Evolutionary conservation across 1,284 basidiomycete species (phyloP), one percentile per base, ranked within the genome.

Genomic region (Anthracocystis panici-leucophaei): DNA sequence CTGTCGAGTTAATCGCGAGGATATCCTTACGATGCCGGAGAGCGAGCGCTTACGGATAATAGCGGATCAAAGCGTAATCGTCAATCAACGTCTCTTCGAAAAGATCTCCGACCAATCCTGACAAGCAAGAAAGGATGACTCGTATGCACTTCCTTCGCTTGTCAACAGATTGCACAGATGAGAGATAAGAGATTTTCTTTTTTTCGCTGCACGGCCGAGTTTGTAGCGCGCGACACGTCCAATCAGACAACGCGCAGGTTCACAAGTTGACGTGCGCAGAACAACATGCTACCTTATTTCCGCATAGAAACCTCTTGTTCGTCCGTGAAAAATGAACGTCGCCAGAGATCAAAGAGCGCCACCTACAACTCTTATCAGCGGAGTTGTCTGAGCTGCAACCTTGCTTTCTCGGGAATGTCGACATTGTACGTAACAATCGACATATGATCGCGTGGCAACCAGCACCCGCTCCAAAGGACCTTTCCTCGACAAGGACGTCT

Each of bases 61-160:
- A n/a, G n/a, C n/a, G 29, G n/a, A 31, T 20, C 25, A 62, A 48
- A 29, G 46, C 23, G 35, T 12, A 38, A 38, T 33, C 42, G 1
- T 9, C 14, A 46, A 27, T 23, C 14, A 12, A 7, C 21, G 3
- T 14, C 23, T 18, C 27, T 29, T 8, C 27, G 8, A 29, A 16
- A 49, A 14, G 48, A 31, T 48, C 46, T 48, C 46, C 46, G 27
- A 48, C 46, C 7, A 48, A n/a, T 29, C 14, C 33, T 33, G 33
- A 25, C 14, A 2, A 18, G 27, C 9, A n/a, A 49, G 23, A 3
- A 21, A 29, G 11, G n/a, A 31, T 49, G 48, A 49, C 48, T 49
- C 29, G 46, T n/a, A 48, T 48, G 46, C 18, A 27, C 46, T 49
- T 20, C 18, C 48, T 49, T 49, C 48, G 48, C 48, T 49, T 49